These are phyloP conservation scores for Centrapalus pauciflorus DNA, from an alignment of 129 eudicot species.

Conservation along the genomic window DNA sequence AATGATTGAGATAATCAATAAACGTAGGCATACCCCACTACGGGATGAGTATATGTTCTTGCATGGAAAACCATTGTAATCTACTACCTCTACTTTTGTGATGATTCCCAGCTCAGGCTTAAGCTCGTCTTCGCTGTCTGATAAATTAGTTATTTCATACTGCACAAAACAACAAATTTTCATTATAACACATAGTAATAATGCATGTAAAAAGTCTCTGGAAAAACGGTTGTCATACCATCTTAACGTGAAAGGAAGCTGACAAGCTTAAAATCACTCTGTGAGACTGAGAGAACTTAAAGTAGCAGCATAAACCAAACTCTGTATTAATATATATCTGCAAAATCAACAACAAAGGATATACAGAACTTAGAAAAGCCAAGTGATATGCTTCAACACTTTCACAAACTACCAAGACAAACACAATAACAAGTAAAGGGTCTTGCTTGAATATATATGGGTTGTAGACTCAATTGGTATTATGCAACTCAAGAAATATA, in stretches of 20 bases:
- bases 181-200: background rate
- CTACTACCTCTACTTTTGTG: conserved; percentile 41
- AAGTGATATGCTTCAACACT: no score
- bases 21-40: conserved; percentile 35
- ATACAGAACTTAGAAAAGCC: no score
- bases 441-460: no score
- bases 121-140: conserved; percentile 40
- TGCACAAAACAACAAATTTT: conserved; percentile 10
- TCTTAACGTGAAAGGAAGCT: conserved; percentile 25
- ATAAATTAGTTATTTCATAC: conserved; percentile 44
- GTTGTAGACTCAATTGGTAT: no score
- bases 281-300: no score
- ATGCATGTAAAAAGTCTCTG: background rate
- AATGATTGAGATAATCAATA: background rate
- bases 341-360: no score
- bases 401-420: no score
- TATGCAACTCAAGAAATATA: no score
- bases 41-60: conserved; percentile 26
- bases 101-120: conserved; percentile 33
- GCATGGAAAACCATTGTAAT: conserved; percentile 32
- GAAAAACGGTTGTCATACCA: conserved; percentile 16
- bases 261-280: no score
- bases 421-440: no score
- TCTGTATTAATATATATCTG: no score
- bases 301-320: no score